Percentiles rank a stretch among this genome's conserved stretches.
These are phyloP conservation scores for Boletus subcaerulescens DNA, from an alignment of 768 basidiomycete genomes.

Conservation along the genomic window DNA sequence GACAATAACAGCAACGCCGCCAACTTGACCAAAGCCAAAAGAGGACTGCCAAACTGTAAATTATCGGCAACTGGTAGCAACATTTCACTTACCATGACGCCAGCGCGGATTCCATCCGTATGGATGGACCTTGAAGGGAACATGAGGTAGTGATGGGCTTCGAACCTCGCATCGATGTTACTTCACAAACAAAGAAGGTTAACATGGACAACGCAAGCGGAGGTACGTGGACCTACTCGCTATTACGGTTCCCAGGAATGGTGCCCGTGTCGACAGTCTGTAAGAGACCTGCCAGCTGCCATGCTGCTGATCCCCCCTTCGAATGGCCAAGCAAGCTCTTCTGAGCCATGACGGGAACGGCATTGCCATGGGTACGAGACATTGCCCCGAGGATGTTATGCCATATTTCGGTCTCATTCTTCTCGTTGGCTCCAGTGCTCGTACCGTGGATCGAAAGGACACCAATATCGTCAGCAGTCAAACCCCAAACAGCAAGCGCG, in stretches of 20 bases:
- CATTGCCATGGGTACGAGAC: slow-evolving; percentile 89
- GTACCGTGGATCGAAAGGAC: slow-evolving; percentile 89
- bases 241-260: slow-evolving; percentile 93
- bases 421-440: slow-evolving; percentile 88
- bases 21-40: slow-evolving; percentile 98
- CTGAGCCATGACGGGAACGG: slow-evolving; percentile 96
- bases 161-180: slow-evolving; percentile 92
- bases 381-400: slow-evolving; percentile 90
- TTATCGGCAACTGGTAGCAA: not conserved
- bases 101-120: slow-evolving; percentile 88
- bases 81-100: slow-evolving; percentile 66
- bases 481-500: slow-evolving; percentile 94
- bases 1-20: slow-evolving; percentile 83
- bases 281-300: slow-evolving; percentile 91
- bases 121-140: slow-evolving; percentile 97
- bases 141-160: slow-evolving; percentile 85
- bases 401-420: slow-evolving; percentile 97
- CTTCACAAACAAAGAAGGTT: slow-evolving; percentile 35
- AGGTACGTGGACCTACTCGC: slow-evolving; percentile 64
- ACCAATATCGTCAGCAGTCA: slow-evolving; percentile 90
- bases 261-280: slow-evolving; percentile 84
- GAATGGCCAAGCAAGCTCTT: slow-evolving; percentile 97
- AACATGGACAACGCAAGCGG: not conserved
- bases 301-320: slow-evolving; percentile 98
- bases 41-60: slow-evolving; percentile 56